phyloP scores from a whole-genome alignment of 1,284 basidiomycete species.

The Trichosporon coremiiforme region DNA sequence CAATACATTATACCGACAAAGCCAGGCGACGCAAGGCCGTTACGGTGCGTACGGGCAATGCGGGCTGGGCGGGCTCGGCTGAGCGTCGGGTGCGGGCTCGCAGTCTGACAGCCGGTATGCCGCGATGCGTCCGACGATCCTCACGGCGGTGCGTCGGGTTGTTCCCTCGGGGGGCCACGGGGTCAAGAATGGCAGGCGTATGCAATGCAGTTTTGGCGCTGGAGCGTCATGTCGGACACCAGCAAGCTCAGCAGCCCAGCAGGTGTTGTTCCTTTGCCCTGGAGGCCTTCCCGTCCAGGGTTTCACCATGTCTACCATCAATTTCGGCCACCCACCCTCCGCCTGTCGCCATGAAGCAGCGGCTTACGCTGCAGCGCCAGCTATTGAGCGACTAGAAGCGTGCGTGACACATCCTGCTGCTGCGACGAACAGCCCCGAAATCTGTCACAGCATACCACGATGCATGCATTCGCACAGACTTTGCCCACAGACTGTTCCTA shows the following conservation, averaged over 20 bases:
- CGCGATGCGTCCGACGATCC: not conserved
- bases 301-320: not conserved
- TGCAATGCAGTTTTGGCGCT: not conserved
- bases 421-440: not conserved
- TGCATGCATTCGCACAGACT: not conserved
- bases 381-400: not conserved
- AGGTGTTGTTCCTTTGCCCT: constrained; percentile 5
- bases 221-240: not conserved
- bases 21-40: not conserved
- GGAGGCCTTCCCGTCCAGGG: constrained; percentile 11
- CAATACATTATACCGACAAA: too few relatives aligned
- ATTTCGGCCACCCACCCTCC: not conserved
- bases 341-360: not conserved
- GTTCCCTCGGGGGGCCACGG: not conserved
- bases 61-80: not conserved
- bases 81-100: not conserved
- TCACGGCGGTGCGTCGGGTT: not conserved
- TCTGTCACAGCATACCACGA: not conserved
- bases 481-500: not conserved
- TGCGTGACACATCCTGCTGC: not conserved
- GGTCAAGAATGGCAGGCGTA: not conserved
- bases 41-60: not conserved
- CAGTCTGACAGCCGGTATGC: not conserved
- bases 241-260: not conserved
- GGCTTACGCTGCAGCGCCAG: not conserved